Conservation (phyloP, 306 rosid species). For the Cucumis hystrix region DNA sequence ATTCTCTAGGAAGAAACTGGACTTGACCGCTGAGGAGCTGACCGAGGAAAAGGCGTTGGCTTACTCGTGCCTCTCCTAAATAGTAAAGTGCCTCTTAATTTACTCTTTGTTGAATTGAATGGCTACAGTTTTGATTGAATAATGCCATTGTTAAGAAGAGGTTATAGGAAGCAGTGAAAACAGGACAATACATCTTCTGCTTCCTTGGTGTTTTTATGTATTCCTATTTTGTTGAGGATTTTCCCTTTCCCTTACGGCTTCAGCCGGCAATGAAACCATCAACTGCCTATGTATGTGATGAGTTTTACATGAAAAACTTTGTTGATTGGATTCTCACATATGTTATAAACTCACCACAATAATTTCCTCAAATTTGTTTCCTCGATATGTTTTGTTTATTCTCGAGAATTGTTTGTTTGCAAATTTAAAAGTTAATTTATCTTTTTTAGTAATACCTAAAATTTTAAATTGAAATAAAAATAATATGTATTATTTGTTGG, state of each 20-base stretch:
- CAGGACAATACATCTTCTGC: conserved; percentile 1
- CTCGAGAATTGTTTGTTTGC: neutral
- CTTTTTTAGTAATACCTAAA: too few relatives aligned
- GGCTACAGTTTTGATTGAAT: conserved; percentile 9
- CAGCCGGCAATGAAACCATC: neutral
- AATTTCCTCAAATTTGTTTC: neutral
- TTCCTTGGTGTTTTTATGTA: neutral
- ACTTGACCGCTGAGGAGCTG: conserved; percentile 68
- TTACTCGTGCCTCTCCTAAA: conserved; percentile 73
- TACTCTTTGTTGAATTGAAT: neutral
- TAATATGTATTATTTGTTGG: too few relatives aligned
- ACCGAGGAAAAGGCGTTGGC: conserved; percentile 85
- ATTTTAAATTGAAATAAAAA: too few relatives aligned
- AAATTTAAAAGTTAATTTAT: too few relatives aligned
- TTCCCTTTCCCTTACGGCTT: neutral
- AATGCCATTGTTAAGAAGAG: conserved; percentile 9
- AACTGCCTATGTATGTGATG: conserved; percentile 3
- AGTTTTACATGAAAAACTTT: neutral
- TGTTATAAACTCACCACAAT: neutral
- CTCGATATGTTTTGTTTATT: neutral
- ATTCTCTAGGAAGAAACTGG: conserved; percentile 86
- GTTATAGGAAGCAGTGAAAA: conserved; percentile 7
- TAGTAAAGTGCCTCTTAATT: conserved; percentile 6
- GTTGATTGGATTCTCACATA: neutral
- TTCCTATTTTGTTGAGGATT: neutral